These are phyloP conservation scores for Acanthamoeba rhysodes DNA, from an alignment of 208 protist species.

Conservation along the genomic window DNA sequence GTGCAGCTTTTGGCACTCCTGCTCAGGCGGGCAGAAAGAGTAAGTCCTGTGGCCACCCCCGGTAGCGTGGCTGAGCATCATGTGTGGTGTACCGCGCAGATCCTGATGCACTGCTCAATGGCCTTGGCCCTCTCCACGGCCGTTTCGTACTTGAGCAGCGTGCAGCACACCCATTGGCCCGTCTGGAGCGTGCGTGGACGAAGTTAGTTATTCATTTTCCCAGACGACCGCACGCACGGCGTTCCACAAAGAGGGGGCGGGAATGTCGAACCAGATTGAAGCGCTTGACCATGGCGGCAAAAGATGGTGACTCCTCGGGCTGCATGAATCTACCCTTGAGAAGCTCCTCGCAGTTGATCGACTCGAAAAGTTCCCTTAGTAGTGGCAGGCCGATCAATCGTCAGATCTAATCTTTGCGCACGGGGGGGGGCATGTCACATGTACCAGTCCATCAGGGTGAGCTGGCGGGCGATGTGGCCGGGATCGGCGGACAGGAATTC, in stretches of 20 bases:
- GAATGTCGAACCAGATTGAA: constrained; percentile 24
- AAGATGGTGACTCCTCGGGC: neutral
- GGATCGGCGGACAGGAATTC: constrained; percentile 45
- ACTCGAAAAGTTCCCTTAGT: constrained; percentile 13
- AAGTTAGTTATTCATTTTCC: neutral
- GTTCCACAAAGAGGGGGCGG: neutral
- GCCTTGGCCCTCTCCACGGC: constrained; percentile 10
- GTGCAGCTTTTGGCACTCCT: constrained; percentile 61
- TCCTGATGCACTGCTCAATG: constrained; percentile 50
- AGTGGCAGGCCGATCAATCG: neutral
- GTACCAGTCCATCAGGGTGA: constrained; percentile 49
- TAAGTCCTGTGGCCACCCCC: too few relatives aligned
- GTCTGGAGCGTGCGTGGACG: neutral
- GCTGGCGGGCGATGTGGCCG: constrained; percentile 25
- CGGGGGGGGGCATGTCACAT: neutral
- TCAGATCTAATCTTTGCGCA: neutral
- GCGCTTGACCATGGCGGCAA: constrained; percentile 54
- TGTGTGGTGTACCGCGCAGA: neutral
- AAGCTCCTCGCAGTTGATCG: constrained; percentile 16
- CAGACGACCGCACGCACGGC: neutral
- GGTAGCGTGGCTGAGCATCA: neutral
- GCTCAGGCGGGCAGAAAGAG: neutral
- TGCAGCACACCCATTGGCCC: constrained; percentile 48
- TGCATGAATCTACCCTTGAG: constrained; percentile 51
- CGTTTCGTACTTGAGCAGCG: constrained; percentile 56